Conservation (phyloP, 345 rosid genomes). For the Sonneratia alba region DNA sequence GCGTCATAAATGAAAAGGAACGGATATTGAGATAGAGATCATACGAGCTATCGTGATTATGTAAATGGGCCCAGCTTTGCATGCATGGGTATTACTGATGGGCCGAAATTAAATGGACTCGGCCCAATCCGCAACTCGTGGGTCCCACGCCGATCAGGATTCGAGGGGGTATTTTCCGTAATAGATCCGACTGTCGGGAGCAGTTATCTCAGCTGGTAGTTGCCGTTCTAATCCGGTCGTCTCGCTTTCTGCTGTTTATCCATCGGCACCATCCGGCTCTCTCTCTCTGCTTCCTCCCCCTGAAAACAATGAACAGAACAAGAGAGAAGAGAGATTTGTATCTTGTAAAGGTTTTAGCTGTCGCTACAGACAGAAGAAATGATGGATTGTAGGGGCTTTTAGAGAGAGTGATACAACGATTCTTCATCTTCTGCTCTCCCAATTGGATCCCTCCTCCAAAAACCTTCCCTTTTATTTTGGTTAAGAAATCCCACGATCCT, state of each 20-base stretch:
- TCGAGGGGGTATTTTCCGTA: not conserved
- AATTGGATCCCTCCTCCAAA: not conserved
- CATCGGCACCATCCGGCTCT: not conserved
- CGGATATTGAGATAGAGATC: too few species aligned
- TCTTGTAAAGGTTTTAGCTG: not conserved
- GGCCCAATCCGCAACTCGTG: not conserved
- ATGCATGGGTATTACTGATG: not conserved
- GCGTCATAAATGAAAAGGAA: too few species aligned
- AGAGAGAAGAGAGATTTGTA: not conserved
- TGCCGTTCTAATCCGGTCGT: not conserved
- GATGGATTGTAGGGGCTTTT: not conserved
- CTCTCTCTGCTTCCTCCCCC: not conserved
- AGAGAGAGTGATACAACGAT: not conserved
- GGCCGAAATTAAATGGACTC: not conserved
- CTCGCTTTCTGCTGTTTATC: not conserved
- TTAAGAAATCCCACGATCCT: constrained; percentile 2
- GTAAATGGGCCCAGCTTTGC: not conserved
- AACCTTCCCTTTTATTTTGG: too few species aligned
- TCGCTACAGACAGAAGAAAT: not conserved
- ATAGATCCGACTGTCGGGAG: not conserved
- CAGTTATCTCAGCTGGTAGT: not conserved
- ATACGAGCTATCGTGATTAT: too few species aligned
- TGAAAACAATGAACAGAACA: not conserved
- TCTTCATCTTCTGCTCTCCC: not conserved
- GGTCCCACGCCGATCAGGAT: too few species aligned